phyloP scores from a whole-genome alignment of 495 filamentous ascomycete species.

The Xylaria scruposa region DNA sequence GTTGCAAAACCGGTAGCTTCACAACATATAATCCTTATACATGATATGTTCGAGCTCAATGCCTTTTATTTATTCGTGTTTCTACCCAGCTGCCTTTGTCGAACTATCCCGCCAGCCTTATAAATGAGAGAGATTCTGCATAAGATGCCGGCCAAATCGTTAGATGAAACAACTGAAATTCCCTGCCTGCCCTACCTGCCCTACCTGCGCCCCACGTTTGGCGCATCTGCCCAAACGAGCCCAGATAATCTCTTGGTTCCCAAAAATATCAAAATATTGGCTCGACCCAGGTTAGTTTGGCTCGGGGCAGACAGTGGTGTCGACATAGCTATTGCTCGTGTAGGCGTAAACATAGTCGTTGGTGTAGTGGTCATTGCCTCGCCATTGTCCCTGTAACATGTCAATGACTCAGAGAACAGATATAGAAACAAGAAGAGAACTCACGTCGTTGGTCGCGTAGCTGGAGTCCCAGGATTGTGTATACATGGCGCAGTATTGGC shows the following conservation, averaged over 20 bases:
- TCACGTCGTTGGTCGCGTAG: slow-evolving; percentile 38
- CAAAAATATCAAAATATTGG: background rate
- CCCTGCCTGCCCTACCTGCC: background rate
- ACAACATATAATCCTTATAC: background rate
- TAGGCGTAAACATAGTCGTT: slow-evolving; percentile 23
- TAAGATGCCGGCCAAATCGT: background rate
- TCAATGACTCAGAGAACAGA: background rate
- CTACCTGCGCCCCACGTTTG: background rate
- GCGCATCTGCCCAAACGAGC: background rate
- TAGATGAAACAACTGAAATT: background rate
- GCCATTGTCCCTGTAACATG: slow-evolving; percentile 26
- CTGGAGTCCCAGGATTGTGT: slow-evolving; percentile 31
- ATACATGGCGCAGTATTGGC: slow-evolving; percentile 40
- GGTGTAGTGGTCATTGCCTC: slow-evolving; percentile 26
- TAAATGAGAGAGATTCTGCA: background rate
- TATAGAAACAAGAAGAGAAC: slow-evolving; percentile 4
- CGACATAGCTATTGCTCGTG: background rate
- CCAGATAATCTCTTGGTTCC: background rate
- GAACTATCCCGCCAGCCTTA: too few relatives aligned
- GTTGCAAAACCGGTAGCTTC: background rate
- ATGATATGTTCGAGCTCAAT: too few relatives aligned
- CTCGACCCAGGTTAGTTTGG: background rate
- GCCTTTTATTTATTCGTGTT: too few relatives aligned
- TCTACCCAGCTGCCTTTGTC: too few relatives aligned
- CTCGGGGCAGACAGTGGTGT: background rate